Evolutionary conservation across 2,329 filamentous ascomycete species (phyloP).

Genomic region (Trematosphaeria pertusa): DNA sequence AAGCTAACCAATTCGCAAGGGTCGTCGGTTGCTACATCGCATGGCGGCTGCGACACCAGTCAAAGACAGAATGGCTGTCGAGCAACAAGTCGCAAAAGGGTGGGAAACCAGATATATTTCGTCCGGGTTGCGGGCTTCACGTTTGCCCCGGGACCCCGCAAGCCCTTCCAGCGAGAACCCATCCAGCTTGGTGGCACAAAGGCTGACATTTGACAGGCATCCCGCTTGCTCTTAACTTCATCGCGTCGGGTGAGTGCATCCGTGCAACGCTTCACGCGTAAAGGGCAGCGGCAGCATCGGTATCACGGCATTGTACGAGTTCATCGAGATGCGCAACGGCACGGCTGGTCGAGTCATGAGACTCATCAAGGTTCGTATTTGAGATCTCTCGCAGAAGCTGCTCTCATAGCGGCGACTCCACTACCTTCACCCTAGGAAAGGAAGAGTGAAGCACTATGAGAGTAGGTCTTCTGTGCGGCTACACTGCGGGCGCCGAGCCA

Average conservation of each 20-base stretch:
- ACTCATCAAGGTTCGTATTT: conserved; percentile 48
- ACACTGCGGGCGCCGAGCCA: conserved; percentile 86
- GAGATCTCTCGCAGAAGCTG: conserved; percentile 45
- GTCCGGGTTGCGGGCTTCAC: conserved; percentile 5
- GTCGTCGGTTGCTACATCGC: conserved; percentile 67
- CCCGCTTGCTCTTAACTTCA: conserved; percentile 85
- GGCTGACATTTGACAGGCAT: conserved; percentile 62
- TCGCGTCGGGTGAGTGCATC: conserved; percentile 84
- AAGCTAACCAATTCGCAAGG: conserved; percentile 50
- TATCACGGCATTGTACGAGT: conserved; percentile 24
- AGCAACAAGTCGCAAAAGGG: conserved; percentile 85
- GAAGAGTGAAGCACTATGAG: conserved; percentile 12
- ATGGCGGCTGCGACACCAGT: conserved; percentile 66
- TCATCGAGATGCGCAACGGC: conserved; percentile 13
- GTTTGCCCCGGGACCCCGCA: no score
- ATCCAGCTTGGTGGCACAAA: conserved; percentile 18
- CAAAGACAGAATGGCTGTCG: conserved; percentile 74
- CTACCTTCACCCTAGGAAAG: not conserved
- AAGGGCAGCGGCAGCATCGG: conserved; percentile 71
- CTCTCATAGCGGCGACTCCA: conserved; percentile 14
- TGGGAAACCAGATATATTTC: conserved; percentile 46
- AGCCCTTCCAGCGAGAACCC: no score
- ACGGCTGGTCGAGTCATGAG: conserved; percentile 21
- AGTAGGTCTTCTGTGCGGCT: conserved; percentile 54
- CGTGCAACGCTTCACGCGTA: conserved; percentile 43